phyloP scores from a whole-genome alignment of 2,329 filamentous ascomycete species.

The Sphaceloma murrayae region DNA sequence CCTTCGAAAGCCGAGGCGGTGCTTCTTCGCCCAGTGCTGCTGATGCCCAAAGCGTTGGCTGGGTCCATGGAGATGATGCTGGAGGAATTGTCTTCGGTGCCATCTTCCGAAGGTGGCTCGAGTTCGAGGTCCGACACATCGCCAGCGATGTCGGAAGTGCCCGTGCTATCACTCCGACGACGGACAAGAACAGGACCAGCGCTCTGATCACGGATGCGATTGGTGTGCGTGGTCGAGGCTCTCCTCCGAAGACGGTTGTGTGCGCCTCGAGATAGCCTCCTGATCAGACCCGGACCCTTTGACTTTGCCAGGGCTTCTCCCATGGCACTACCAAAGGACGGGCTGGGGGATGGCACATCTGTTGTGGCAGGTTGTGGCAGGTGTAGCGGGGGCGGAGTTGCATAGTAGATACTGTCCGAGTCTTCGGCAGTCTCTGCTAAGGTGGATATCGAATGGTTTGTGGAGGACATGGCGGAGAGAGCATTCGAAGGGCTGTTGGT shows the following conservation, averaged over 20 bases:
- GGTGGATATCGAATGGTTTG: constrained; percentile 54
- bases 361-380: constrained; percentile 20
- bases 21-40: constrained; percentile 24
- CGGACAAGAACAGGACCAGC: constrained; percentile 82
- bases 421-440: constrained; percentile 48
- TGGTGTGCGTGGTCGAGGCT: constrained; percentile 65
- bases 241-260: constrained; percentile 62
- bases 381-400: constrained; percentile 16
- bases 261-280: constrained; percentile 74
- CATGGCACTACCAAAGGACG: constrained; percentile 19
- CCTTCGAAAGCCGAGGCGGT: constrained; percentile 30
- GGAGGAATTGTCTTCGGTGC: constrained; percentile 26
- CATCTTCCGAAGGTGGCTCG: constrained; percentile 48
- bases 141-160: constrained; percentile 42
- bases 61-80: constrained; percentile 24
- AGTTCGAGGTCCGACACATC: constrained; percentile 43
- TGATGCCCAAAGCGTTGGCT: constrained; percentile 35
- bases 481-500: constrained; percentile 33
- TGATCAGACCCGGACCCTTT: constrained; percentile 53
- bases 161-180: constrained; percentile 81
- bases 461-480: constrained; percentile 36
- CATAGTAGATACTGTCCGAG: constrained; percentile 10
- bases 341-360: constrained; percentile 17
- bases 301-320: constrained; percentile 20
- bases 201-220: constrained; percentile 69